Evolutionary conservation across 164 flowering plant genomes (phyloP), one percentile per base, ranked within the genome.

Genomic region (Cinnamomum chago): DNA sequence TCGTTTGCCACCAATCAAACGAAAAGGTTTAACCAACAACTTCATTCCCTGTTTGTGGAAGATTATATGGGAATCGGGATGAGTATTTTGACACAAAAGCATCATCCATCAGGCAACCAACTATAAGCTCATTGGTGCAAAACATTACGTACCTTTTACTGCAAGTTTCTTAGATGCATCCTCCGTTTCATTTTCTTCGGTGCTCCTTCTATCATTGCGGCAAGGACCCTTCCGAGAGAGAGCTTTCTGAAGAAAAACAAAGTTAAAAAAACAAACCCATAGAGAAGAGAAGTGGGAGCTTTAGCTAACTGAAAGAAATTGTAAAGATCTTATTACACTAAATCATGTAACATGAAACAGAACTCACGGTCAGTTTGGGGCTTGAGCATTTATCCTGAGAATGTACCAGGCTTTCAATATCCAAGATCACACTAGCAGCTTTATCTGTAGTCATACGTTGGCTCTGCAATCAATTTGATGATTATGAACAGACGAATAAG

Each of bases 141-240:
- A 0, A 40, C 47, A 40, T 40, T 40, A 40, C 47, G 10, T 78
- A 78, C 83, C 79, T 81, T 78, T 81, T 11, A 78, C 35, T 20
- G 73, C 71, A 27, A 76, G 68, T 75, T 73, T 81, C 66, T 78
- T 81, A 12, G 81, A 62, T 55, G 77, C 62, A 65, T 78, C 79
- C 25, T 82, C 82, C 20, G 62, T 28, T 66, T 82, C 84, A 25
- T 77, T 76, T 25, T 80, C 84, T 58, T 80, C 82, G n/a, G 75
- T 24, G 33, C 66, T 35, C 73, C 74, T 70, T 71, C 79, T 77
- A 9, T 82, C 82, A 72, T 73, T 62, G 23, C 84, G 78, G 68
- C 64, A 80, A 62, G 79, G 76, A 23, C 79, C 79, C 75, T 82
- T 82, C 6, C 84, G 81, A 67, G 84, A 76, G 6, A 82, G 82